Evolutionary conservation across 148 eudicot genomes (phyloP).

Genomic region (Vaccinium corymbosum): DNA sequence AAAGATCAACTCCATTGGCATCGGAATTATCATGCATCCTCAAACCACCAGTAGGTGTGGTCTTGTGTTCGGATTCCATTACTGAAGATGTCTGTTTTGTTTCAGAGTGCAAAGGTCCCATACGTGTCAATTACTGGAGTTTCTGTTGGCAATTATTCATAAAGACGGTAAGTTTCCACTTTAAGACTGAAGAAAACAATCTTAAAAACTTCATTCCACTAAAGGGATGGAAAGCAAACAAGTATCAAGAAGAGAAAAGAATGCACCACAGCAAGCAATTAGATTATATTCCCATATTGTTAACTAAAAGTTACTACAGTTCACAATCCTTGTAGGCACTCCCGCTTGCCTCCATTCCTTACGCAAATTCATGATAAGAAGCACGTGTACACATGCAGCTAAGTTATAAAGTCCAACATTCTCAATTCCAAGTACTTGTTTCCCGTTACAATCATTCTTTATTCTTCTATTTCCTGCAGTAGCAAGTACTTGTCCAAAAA

Average conservation of each 20-base stretch:
- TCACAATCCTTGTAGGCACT: not conserved
- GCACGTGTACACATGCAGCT: no score
- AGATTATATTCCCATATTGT: no score
- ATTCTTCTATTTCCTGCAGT: not conserved
- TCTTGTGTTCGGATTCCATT: conserved; percentile 30
- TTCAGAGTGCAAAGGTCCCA: conserved; percentile 12
- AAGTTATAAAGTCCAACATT: not conserved
- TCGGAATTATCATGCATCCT: not conserved
- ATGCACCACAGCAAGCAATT: no score
- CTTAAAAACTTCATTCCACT: no score
- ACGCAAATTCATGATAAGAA: no score
- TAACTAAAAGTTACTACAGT: no score
- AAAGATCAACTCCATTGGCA: conserved; percentile 13
- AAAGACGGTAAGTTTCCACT: not conserved
- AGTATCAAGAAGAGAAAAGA: no score
- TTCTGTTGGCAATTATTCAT: not conserved
- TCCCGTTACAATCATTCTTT: not conserved
- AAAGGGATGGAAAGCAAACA: no score
- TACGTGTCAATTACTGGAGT: not conserved
- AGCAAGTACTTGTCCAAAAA: not conserved
- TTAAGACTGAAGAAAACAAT: not conserved
- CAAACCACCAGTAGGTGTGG: conserved; percentile 7
- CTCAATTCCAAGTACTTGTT: not conserved
- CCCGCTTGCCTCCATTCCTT: not conserved
- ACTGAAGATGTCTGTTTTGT: conserved; percentile 14